A percentile compares a stretch with the other conserved stretches of the same genome.
phyloP scores from a whole-genome alignment of 345 rosid genomes.

The Boechera stricta region DNA sequence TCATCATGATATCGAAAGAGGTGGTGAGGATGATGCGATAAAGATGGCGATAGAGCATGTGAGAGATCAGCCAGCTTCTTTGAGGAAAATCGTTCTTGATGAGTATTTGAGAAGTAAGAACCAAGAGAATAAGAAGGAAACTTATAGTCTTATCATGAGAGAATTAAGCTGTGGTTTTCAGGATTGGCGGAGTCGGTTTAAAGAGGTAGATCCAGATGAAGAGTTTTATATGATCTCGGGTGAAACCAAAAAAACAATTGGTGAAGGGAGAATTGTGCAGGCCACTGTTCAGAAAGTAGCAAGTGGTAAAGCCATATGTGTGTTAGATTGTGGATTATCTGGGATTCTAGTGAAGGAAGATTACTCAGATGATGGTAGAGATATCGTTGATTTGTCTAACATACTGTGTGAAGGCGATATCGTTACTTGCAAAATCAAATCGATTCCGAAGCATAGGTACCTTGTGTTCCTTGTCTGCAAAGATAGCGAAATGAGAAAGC shows the following conservation, averaged over 20 bases:
- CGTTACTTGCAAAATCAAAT: constrained; percentile 78
- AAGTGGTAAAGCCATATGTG: constrained; percentile 74
- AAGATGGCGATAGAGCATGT: constrained; percentile 93
- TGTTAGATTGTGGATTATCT: constrained; percentile 72
- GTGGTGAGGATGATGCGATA: constrained; percentile 75
- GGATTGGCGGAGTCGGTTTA: constrained; percentile 72
- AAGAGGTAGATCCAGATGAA: constrained; percentile 73
- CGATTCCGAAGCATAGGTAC: constrained; percentile 69
- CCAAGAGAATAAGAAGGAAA: constrained; percentile 60
- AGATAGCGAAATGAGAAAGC: constrained; percentile 75
- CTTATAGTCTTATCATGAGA: constrained; percentile 60
- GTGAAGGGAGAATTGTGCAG: constrained; percentile 80
- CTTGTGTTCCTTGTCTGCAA: constrained; percentile 69
- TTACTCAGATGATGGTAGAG: constrained; percentile 80
- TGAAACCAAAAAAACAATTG: constrained; percentile 76
- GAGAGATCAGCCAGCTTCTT: constrained; percentile 62
- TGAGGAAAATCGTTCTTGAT: constrained; percentile 58
- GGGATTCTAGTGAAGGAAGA: constrained; percentile 78
- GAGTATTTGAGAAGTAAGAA: constrained; percentile 54
- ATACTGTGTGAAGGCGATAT: constrained; percentile 78
- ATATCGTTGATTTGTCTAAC: constrained; percentile 71
- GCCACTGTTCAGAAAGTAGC: constrained; percentile 73
- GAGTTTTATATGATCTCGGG: constrained; percentile 83
- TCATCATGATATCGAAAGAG: constrained; percentile 45
- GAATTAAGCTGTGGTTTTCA: constrained; percentile 78